Conservation (phyloP, 192 early-diverging fungal species). For the Dissophora ornata region DNA sequence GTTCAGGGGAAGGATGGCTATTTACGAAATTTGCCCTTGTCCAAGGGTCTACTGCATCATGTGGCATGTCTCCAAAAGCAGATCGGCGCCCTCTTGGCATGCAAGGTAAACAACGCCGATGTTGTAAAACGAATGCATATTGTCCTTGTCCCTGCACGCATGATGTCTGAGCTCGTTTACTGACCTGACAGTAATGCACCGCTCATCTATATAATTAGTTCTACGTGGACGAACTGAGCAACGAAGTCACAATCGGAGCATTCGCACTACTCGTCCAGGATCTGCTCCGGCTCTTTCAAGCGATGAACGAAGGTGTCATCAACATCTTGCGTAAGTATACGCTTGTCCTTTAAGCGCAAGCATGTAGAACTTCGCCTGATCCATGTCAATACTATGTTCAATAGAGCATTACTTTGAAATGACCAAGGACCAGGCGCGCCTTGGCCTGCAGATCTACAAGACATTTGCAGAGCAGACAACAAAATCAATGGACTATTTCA, state of each 20-base stretch:
- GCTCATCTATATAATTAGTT: too few relatives aligned
- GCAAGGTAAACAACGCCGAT: constrained; percentile 75
- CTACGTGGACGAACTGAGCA: constrained; percentile 76
- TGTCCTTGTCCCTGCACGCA: not conserved
- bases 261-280: constrained; percentile 80
- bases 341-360: too few relatives aligned
- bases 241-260: constrained; percentile 77
- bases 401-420: constrained; percentile 80
- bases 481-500: constrained; percentile 74
- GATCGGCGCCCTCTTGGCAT: constrained; percentile 72
- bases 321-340: constrained; percentile 72
- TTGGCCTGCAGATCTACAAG: constrained; percentile 81
- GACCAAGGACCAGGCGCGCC: constrained; percentile 69
- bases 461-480: constrained; percentile 78
- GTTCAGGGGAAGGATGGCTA: constrained; percentile 60
- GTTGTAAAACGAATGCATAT: too few relatives aligned
- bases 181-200: too few relatives aligned
- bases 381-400: constrained; percentile 1
- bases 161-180: too few relatives aligned
- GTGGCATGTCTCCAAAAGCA: constrained; percentile 73
- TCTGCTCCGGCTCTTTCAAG: constrained; percentile 76
- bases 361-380: not conserved
- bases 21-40: constrained; percentile 66
- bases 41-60: constrained; percentile 71
- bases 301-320: constrained; percentile 83